phyloP scores from a whole-genome alignment of 78 protist genomes.

The Chrysochromulina tobinii region DNA sequence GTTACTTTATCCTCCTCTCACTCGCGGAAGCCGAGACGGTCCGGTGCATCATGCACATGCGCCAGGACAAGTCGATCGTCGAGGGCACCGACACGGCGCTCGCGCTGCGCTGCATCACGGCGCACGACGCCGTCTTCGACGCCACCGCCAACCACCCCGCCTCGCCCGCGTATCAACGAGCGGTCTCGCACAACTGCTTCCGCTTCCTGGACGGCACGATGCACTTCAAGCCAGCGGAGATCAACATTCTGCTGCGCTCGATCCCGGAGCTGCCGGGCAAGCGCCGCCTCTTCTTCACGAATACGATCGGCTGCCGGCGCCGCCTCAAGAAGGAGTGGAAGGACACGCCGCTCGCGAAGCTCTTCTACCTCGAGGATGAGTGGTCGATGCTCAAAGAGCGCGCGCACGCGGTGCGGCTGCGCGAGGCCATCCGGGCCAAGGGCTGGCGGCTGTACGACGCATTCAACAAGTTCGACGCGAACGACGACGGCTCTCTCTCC shows the following conservation, averaged over 20 bases:
- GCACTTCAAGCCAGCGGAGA: constrained; percentile 16
- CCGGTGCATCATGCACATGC: constrained; percentile 53
- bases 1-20: constrained; percentile 49
- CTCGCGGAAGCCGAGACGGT: constrained; percentile 75
- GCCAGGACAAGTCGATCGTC: background rate
- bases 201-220: constrained; percentile 30
- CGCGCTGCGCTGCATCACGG: background rate
- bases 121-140: background rate
- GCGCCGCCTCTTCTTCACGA: constrained; percentile 40
- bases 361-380: constrained; percentile 35
- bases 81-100: background rate
- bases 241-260: background rate
- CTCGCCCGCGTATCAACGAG: background rate
- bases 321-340: constrained; percentile 18
- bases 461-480: constrained; percentile 20
- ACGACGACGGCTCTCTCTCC: background rate
- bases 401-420: constrained; percentile 37
- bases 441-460: constrained; percentile 30
- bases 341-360: constrained; percentile 23
- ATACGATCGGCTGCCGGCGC: constrained; percentile 21
- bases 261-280: background rate
- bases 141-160: background rate
- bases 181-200: background rate
- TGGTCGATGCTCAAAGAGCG: constrained; percentile 29
- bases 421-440: constrained; percentile 3